phyloP scores from a whole-genome alignment of 257 asterid genomes.

The Ajuga chamaepitys region DNA sequence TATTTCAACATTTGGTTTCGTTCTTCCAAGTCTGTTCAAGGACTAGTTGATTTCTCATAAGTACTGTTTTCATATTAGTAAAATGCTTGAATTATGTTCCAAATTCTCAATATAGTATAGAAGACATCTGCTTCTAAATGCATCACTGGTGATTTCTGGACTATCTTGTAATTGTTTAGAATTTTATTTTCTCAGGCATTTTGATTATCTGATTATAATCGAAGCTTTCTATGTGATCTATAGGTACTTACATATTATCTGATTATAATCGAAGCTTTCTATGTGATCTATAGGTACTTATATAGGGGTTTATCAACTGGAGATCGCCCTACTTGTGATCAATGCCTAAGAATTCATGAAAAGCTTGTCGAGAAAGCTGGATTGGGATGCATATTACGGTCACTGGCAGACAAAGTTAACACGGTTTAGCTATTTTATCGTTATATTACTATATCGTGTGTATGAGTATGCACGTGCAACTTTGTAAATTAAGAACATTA shows the following conservation, averaged over 20 bases:
- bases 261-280: background rate
- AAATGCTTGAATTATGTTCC: background rate
- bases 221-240: slow-evolving; percentile 9
- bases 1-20: no score
- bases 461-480: no score
- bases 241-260: slow-evolving; percentile 62
- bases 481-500: no score
- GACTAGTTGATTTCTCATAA: no score
- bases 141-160: no score
- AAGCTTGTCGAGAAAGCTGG: slow-evolving; percentile 94
- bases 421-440: slow-evolving; percentile 55
- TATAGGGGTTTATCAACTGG: slow-evolving; percentile 96
- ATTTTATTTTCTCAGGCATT: background rate
- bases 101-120: no score
- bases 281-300: slow-evolving; percentile 56
- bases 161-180: background rate
- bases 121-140: background rate
- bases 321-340: slow-evolving; percentile 98
- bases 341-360: slow-evolving; percentile 85
- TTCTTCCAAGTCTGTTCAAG: no score
- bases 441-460: no score
- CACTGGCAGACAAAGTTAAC: slow-evolving; percentile 77
- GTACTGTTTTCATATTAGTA: no score
- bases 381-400: slow-evolving; percentile 85
- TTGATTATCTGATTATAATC: background rate